Evolutionary conservation across 192 early-diverging fungal species (phyloP).

Genomic region (Kappamyces sp.): DNA sequence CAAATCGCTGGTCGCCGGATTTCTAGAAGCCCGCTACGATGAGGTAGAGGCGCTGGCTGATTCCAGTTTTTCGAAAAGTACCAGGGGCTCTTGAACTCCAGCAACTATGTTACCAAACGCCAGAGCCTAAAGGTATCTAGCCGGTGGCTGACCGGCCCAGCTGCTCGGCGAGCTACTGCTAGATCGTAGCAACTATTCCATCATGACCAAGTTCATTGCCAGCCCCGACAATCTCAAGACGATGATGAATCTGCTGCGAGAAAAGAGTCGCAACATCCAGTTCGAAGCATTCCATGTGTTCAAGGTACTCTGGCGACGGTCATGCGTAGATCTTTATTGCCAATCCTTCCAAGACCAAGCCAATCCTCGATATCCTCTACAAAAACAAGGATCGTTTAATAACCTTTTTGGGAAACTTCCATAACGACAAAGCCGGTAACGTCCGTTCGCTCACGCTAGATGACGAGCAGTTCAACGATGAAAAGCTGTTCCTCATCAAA

Average conservation of each 20-base stretch:
- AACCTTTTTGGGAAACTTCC: conserved; percentile 81
- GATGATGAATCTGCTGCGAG: conserved; percentile 94
- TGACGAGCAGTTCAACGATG: conserved; percentile 99
- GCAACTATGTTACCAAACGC: conserved; percentile 96
- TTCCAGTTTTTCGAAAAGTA: conserved; percentile 80
- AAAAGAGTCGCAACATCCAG: conserved; percentile 96
- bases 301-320: conserved; percentile 60
- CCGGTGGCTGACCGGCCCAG: conserved; percentile 26
- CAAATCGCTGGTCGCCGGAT: conserved; percentile 85
- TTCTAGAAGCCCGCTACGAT: conserved; percentile 86
- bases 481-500: conserved; percentile 91
- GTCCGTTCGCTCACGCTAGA: conserved; percentile 38
- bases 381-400: conserved; percentile 91
- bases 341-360: conserved; percentile 92
- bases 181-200: conserved; percentile 88
- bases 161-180: conserved; percentile 94
- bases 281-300: conserved; percentile 99
- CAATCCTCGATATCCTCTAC: conserved; percentile 82
- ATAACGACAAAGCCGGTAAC: conserved; percentile 89
- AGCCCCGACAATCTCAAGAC: conserved; percentile 90
- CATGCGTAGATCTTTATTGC: conserved; percentile 83
- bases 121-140: conserved; percentile 89
- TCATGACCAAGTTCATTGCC: conserved; percentile 94
- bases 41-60: conserved; percentile 34
- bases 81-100: conserved; percentile 73